Conservation (phyloP, 495 filamentous ascomycete genomes). For the Neurospora sp. region DNA sequence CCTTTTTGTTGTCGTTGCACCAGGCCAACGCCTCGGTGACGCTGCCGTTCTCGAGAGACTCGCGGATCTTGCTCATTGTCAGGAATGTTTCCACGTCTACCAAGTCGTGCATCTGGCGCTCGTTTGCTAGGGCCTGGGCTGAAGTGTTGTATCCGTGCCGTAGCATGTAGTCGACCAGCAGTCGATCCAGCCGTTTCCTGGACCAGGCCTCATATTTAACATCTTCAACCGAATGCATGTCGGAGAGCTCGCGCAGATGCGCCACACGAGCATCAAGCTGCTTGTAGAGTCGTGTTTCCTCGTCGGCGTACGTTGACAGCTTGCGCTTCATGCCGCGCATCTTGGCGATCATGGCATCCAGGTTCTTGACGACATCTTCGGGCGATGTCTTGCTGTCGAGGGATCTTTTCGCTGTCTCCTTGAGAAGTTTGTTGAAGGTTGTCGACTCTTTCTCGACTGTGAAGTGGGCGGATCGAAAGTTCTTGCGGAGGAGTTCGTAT, state of each 20-base stretch:
- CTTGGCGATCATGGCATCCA: conserved; percentile 74
- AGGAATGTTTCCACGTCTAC: conserved; percentile 88
- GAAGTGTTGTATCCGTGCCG: conserved; percentile 73
- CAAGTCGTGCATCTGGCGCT: conserved; percentile 56
- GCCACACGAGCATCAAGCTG: conserved; percentile 66
- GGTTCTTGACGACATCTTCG: conserved; percentile 58
- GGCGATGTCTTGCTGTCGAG: conserved; percentile 48
- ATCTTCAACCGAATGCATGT: conserved; percentile 74
- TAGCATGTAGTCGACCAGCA: conserved; percentile 84
- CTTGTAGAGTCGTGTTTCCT: conserved; percentile 62
- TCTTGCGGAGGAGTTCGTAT: conserved; percentile 81
- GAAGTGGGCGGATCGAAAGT: conserved; percentile 81
- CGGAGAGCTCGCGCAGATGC: conserved; percentile 70
- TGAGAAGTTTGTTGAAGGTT: conserved; percentile 57
- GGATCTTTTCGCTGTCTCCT: conserved; percentile 57
- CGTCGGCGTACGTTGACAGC: conserved; percentile 62
- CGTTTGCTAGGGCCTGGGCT: conserved; percentile 60
- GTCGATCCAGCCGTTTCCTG: conserved; percentile 63
- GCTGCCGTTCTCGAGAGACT: conserved; percentile 57
- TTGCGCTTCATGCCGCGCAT: conserved; percentile 85
- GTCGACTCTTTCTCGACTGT: conserved; percentile 70
- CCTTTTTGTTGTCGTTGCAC: conserved; percentile 87
- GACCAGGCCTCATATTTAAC: conserved; percentile 93
- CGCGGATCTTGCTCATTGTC: conserved; percentile 64
- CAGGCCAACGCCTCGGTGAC: conserved; percentile 73